Conservation (phyloP, 148 eudicot genomes). For the Persicaria maculosa region DNA sequence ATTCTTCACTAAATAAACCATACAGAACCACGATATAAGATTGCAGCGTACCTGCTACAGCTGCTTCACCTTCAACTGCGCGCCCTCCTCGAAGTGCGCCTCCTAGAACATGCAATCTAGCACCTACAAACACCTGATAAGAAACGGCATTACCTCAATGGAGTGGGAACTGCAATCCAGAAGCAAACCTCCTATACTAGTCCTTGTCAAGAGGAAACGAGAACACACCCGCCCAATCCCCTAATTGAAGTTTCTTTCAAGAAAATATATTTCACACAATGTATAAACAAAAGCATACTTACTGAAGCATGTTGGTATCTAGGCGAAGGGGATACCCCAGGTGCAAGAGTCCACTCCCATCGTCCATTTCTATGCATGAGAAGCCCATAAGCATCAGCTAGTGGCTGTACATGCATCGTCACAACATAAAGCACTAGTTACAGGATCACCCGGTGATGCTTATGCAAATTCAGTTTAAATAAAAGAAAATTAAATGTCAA, state of each 20-base stretch:
- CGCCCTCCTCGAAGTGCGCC: conserved; percentile 95
- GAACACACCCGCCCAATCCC: background rate
- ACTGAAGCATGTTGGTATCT: conserved; percentile 98
- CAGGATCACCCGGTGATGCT: background rate
- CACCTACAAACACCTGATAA: conserved; percentile 86
- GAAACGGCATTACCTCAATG: conserved; percentile 17
- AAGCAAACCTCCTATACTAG: background rate
- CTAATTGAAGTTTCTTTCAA: background rate
- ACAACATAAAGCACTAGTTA: conserved; percentile 9
- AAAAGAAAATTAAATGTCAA: background rate
- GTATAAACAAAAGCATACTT: conserved; percentile 25
- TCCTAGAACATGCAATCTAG: conserved; percentile 96
- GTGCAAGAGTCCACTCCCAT: conserved; percentile 99
- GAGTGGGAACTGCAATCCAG: background rate
- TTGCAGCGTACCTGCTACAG: conserved; percentile 53
- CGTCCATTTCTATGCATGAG: conserved; percentile 97
- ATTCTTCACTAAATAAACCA: background rate
- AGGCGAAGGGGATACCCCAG: conserved; percentile 92
- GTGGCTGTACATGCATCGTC: conserved; percentile 52
- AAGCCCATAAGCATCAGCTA: conserved; percentile 94
- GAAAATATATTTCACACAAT: background rate
- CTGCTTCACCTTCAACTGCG: conserved; percentile 78
- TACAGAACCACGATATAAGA: background rate
- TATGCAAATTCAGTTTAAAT: background rate
- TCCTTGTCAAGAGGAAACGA: background rate